Base-by-base conservation (phyloP, 1,284 basidiomycete species). In the Erythrobasidium hasegawianum region DNA sequence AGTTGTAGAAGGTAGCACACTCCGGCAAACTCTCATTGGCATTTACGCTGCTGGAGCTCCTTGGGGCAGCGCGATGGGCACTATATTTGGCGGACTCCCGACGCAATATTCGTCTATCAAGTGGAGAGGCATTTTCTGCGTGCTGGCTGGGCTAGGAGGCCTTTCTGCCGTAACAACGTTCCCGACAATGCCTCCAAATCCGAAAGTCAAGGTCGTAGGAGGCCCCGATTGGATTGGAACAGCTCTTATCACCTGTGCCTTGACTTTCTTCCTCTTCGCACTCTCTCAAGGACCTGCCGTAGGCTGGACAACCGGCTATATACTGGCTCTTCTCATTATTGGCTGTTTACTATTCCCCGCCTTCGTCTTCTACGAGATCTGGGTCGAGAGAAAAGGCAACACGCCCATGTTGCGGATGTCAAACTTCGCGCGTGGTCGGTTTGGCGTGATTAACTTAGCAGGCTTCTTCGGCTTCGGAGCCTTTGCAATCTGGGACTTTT, bases 111-210 rank as follows among this genome's bases (percentile, higher is more conserved):
- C 56, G 14, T 47, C 56, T 49, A 68, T 68, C 40, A 54, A 53
- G 26, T 77, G 76, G 76, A 64, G 71, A 66, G 75, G 74, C 57
- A 69, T 75, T 22, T 77, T 75, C 64, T 75, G 72, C 68, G 69
- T 77, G 10, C 71, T 76, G 33, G 76, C 71, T 3, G 75, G 75
- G 0, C 57, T 77, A 0, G 64, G 70, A 7, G 38, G 75, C 16
- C 41, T 76, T 22, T 72, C 75, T 1, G 59, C 75, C n/a, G 60
- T 73, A 5, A 59, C 73, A 18, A 75, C 75, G 1, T 22, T 69
- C 9, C 55, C 73, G 49, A 72, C 74, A 43, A 73, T 76, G 16
- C 76, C 76, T 1, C 38, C 40, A 2, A 74, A 75, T 16, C 64
- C 71, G 10, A 54, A 57, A 13, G 16, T 41, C 22, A 27, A 43